phyloP scores from a whole-genome alignment of 2,329 filamentous ascomycete genomes.

The Neoarthrinium moseri region DNA sequence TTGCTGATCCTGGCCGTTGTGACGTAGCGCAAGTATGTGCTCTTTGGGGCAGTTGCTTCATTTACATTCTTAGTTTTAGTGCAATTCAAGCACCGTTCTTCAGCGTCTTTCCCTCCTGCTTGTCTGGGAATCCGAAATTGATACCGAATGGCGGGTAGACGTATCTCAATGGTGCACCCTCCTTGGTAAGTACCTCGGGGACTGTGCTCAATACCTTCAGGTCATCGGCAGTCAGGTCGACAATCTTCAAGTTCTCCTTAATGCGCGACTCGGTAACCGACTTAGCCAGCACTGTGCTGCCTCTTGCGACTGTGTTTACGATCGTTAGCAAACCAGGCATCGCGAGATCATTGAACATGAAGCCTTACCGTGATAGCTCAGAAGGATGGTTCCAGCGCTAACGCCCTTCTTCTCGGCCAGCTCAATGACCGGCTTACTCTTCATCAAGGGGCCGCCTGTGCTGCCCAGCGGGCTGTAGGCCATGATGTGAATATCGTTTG shows the following conservation, averaged over 20 bases:
- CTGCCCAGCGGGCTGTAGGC: slow-evolving; percentile 69
- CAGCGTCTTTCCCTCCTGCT: slow-evolving; percentile 34
- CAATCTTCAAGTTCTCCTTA: slow-evolving; percentile 66
- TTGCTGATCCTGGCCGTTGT: background rate
- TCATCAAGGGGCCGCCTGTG: slow-evolving; percentile 63
- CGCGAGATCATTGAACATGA: background rate
- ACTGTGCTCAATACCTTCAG: slow-evolving; percentile 52
- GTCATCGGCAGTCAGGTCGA: slow-evolving; percentile 65
- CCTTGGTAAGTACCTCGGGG: slow-evolving; percentile 52
- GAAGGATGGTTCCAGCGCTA: slow-evolving; percentile 60
- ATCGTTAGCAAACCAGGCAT: background rate
- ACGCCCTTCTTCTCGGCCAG: slow-evolving; percentile 63
- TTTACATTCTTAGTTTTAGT: background rate
- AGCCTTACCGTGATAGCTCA: slow-evolving; percentile 69
- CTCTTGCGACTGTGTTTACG: slow-evolving; percentile 54
- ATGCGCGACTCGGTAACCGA: slow-evolving; percentile 68
- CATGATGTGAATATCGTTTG: slow-evolving; percentile 69
- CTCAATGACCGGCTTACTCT: slow-evolving; percentile 60
- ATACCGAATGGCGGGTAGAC: slow-evolving; percentile 69
- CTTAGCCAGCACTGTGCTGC: slow-evolving; percentile 71
- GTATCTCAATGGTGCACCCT: slow-evolving; percentile 55
- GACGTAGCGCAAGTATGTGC: background rate
- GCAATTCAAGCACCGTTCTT: slow-evolving; percentile 3
- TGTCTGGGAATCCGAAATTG: slow-evolving; percentile 72
- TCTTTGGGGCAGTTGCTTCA: background rate